A percentile compares a stretch with the other conserved stretches of the same genome.
phyloP scores from a whole-genome alignment of 2,329 filamentous ascomycete genomes.

The Fusarium begoniae region DNA sequence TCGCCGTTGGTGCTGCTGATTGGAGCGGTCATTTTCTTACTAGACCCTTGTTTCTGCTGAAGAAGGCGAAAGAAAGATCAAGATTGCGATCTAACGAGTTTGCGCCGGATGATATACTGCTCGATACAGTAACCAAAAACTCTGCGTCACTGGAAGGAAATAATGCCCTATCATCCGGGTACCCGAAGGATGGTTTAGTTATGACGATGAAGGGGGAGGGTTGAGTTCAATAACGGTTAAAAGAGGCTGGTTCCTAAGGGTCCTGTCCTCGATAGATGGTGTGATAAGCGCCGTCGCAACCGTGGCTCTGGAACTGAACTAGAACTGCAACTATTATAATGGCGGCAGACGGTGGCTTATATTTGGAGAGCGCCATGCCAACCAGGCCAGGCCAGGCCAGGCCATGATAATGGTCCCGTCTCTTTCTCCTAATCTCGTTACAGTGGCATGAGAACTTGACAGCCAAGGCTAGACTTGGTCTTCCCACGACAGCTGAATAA shows the following conservation, averaged over 20 bases:
- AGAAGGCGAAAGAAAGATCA: constrained; percentile 1
- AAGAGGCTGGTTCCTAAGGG: constrained; percentile 29
- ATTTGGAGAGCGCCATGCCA: constrained; percentile 20
- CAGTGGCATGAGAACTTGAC: neutral
- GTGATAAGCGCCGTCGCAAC: constrained; percentile 36
- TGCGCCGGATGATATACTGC: constrained; percentile 8
- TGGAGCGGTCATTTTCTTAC: constrained; percentile 26
- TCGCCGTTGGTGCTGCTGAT: constrained; percentile 13
- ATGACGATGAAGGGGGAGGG: constrained; percentile 6
- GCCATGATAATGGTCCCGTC: neutral
- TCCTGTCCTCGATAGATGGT: constrained; percentile 12
- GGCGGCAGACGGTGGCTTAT: constrained; percentile 31
- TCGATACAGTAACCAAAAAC: neutral
- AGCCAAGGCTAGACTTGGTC: constrained; percentile 8
- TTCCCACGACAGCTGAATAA: constrained; percentile 26
- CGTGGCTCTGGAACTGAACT: constrained; percentile 3
- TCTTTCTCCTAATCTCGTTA: constrained; percentile 3
- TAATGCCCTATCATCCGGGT: neutral
- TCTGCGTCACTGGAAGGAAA: constrained; percentile 2
- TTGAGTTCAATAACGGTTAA: constrained; percentile 7
- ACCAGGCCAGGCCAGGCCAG: no score
- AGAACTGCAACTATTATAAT: constrained; percentile 4
- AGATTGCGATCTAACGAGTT: constrained; percentile 3
- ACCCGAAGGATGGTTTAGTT: neutral
- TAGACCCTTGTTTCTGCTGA: constrained; percentile 2